phyloP scores from a whole-genome alignment of 176 grass and related monocot species.

The Coix lacrymajobi region DNA sequence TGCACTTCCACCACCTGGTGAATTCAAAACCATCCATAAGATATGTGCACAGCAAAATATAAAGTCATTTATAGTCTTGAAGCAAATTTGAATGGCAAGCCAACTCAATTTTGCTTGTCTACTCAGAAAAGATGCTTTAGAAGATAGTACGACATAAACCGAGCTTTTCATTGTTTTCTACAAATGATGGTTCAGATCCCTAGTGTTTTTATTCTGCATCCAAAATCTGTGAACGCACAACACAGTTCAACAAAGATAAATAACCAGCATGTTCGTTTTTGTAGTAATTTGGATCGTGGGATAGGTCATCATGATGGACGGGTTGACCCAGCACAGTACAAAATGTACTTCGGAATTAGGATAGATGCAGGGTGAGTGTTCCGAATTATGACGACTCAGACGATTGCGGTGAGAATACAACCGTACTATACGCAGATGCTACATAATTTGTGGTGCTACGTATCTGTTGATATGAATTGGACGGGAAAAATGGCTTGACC shows the following conservation, averaged over 20 bases:
- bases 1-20: conserved; percentile 30
- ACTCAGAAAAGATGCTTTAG: not conserved
- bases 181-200: not conserved
- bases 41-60: not conserved
- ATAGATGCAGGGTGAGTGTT: too few species aligned
- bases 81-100: not conserved
- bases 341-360: too few species aligned
- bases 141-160: not conserved
- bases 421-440: too few species aligned
- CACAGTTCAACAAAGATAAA: not conserved
- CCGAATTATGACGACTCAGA: too few species aligned
- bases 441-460: too few species aligned
- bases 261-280: not conserved
- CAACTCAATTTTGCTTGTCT: not conserved
- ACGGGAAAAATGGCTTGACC: too few species aligned
- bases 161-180: not conserved
- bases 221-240: not conserved
- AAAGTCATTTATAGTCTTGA: not conserved
- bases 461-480: too few species aligned
- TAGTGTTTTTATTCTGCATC: not conserved
- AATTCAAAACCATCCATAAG: conserved; percentile 24
- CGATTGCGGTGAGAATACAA: too few species aligned
- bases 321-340: not conserved
- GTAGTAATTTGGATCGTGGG: not conserved
- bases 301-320: too few species aligned